Percentiles rank a stretch among this genome's conserved stretches.
These are phyloP conservation scores for Vitis hybrid DNA, from an alignment of 177 flowering plant species.

Conservation along the genomic window DNA sequence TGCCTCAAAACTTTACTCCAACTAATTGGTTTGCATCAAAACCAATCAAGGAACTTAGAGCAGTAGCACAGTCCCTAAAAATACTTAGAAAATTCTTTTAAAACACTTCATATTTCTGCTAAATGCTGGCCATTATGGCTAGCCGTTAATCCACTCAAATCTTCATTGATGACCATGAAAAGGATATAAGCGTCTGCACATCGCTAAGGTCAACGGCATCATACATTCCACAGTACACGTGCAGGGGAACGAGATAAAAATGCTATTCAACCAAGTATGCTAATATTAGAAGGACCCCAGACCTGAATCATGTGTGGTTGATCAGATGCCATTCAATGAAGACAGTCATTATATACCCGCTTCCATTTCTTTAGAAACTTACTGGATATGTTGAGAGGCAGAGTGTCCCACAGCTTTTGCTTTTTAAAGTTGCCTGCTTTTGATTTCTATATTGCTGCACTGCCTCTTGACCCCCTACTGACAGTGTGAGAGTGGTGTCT, in stretches of 20 bases:
- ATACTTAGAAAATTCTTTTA: neutral
- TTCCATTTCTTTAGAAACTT: neutral
- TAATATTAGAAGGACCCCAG: too few relatives aligned
- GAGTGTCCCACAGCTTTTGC: constrained; percentile 19
- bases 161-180: constrained; percentile 8
- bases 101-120: neutral
- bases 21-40: too few relatives aligned
- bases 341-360: neutral
- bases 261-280: too few relatives aligned
- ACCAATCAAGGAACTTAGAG: too few relatives aligned
- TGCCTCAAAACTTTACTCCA: too few relatives aligned
- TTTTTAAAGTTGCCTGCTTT: constrained; percentile 20
- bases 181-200: constrained; percentile 6
- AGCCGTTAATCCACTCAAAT: neutral
- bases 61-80: neutral
- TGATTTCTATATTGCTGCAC: constrained; percentile 13
- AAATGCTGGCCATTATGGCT: neutral
- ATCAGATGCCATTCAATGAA: neutral
- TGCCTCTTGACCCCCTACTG: constrained; percentile 17
- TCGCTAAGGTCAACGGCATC: constrained; percentile 9
- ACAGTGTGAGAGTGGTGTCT: constrained; percentile 20
- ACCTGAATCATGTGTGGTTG: too few relatives aligned
- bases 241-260: constrained; percentile 4
- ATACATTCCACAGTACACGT: constrained; percentile 20
- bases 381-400: neutral